Base-by-base conservation (phyloP, 2,329 filamentous ascomycete genomes). In the Sarocladiaceae sp. region DNA sequence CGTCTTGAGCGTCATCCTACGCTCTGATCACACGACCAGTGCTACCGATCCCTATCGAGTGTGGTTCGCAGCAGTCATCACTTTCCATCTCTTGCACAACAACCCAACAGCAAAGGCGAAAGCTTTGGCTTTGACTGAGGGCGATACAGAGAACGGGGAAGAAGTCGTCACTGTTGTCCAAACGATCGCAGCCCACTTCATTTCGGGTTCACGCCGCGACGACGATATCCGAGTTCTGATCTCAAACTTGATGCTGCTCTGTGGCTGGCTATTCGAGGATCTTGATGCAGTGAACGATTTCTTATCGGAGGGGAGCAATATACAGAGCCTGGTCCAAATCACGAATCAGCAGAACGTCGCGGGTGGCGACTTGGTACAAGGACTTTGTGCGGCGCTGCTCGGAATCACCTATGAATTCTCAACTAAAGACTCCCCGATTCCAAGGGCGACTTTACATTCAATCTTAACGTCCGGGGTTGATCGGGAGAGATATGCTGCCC, bases 341-440 rank as follows among this genome's bases (percentile, higher is more conserved):
- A 80, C 87, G 32, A 58, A 73, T 16, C 82, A 82, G 50, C 78
- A 82, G 48, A 49, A 52, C 18, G 67, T 74, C 52, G 65, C 74
- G 21, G 79, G 79, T 11, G 82, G 81, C 47, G 70, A 78, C 16
- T 69, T 95, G 24, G 73, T 91, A 12, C 85, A 88, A 51, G 93
- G 93, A 2, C 73, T 98, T 11, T 88, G 85, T 59, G 85, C 89
- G 13, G 81, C 89, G 59, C 68, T 98, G 1, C 73, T 97, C 1
- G 93, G 91, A 9, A 83, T 94, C 16, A 76, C 93, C 4, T 98
- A 97, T 60, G 93, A 98, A 57, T 98, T 97, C 58, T 97, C 91
- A 9, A 96, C 91, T 1, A 95, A 95, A 59, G 93, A 98, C 63
- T 97, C 91, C 0, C 88, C 93, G 0, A 83, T 98, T 43, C 79